Percentiles rank a stretch among this genome's conserved stretches.
Evolutionary conservation across 2,329 filamentous ascomycete species (phyloP).

Genomic region (Ilyonectria sp.): DNA sequence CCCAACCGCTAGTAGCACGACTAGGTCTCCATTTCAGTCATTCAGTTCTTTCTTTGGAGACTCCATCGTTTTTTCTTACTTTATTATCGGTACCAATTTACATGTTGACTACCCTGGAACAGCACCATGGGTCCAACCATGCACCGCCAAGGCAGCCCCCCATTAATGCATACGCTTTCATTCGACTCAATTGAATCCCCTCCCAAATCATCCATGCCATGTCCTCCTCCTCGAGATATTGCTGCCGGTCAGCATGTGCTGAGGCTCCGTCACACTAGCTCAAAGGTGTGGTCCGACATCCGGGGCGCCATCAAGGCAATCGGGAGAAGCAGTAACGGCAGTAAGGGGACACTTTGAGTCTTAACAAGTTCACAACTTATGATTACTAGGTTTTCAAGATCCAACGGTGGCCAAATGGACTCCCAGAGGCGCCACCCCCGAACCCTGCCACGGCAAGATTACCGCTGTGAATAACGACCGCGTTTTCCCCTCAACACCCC

Average conservation of each 20-base stretch:
- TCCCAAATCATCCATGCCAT: slow-evolving; percentile 21
- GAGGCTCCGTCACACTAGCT: slow-evolving; percentile 48
- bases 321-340: slow-evolving; percentile 48
- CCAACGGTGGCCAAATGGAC: slow-evolving; percentile 37
- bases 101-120: slow-evolving; percentile 32
- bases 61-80: neutral
- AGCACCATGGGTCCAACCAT: slow-evolving; percentile 50
- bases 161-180: slow-evolving; percentile 40
- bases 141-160: slow-evolving; percentile 46
- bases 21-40: neutral
- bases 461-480: slow-evolving; percentile 1
- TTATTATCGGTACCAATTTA: neutral
- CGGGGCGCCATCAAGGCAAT: slow-evolving; percentile 53
- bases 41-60: slow-evolving; percentile 10
- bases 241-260: slow-evolving; percentile 27
- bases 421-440: slow-evolving; percentile 6
- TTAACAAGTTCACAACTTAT: neutral
- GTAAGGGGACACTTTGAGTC: slow-evolving; percentile 30
- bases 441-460: slow-evolving; percentile 32
- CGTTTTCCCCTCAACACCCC: slow-evolving; percentile 12
- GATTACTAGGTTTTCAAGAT: slow-evolving; percentile 43
- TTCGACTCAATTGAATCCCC: slow-evolving; percentile 32
- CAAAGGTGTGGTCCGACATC: slow-evolving; percentile 55
- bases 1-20: neutral
- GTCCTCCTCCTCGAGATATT: slow-evolving; percentile 23